Evolutionary conservation across 2,329 filamentous ascomycete species (phyloP), one percentile per base, ranked within the genome.

Genomic region (Colletotrichum noveboracense): DNA sequence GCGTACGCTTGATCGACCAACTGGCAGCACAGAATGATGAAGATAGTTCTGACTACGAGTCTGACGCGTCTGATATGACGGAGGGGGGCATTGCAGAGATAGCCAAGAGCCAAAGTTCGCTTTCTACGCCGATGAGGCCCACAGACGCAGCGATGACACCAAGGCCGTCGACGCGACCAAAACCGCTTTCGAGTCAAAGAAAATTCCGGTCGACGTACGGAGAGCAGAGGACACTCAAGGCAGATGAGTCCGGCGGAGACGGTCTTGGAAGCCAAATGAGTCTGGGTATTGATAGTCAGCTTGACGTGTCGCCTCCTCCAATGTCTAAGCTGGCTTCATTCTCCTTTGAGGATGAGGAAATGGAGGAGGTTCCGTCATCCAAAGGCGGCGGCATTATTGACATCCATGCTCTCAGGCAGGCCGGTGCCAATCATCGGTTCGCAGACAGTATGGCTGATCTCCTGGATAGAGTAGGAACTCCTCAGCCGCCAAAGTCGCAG

Each of bases 401-500:
- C 78, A 90, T 94, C 21, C 92, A 94, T 80, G 92, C 94, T 80
- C 83, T 94, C 56, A 88, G 91, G 67, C 90, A 93, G 75, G 91
- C 92, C 6, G 92, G 92, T 18, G 92, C 91, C 26, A 93, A 93
- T 79, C 92, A 91, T 79, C 89, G 92, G 32, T 92, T 92, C 77
- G 87, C 92, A 6, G 92, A 94, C 77, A 91, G 93, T 79, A 89
- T 94, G 83, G 90, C 92, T 76, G 92, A 94, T 78, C 83, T 93
- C 18, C 83, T 93, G 69, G 90, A 91, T 60, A 88, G 92, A 70
- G 90, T 94, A 77, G 91, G 91, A 48, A 82, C 79, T 7, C 90
- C 91, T 0, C 84, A 83, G 30, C 79, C 80, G 16, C 90, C 90
- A 0, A 84, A 83, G 32, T 79, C 81, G 18, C 85, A 87, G 43